Base-by-base conservation (phyloP, 192 early-diverging fungal genomes). In the Mortierella alpina region DNA sequence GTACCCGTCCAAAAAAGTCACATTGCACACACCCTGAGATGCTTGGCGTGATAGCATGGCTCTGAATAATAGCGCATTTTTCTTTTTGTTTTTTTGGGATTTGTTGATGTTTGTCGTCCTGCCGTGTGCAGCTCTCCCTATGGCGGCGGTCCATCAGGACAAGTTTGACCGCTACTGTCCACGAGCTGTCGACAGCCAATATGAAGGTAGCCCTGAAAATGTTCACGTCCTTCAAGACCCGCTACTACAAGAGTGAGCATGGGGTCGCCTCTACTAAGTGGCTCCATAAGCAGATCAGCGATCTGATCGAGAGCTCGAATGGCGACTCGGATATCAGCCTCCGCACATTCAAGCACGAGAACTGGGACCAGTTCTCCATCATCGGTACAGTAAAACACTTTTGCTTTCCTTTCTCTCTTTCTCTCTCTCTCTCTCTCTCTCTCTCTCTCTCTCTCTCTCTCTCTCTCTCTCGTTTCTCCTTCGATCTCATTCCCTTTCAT, bases 181-280 rank as follows among this genome's bases (percentile, higher is more conserved):
- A 52, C 20, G 69, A 77, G 23, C 86, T 98, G 60, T 91, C 89
- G 8, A 90, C 91, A 12, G 68, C 85, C 44, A 71, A 86, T 64
- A 94, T 97, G 87, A 83, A 90, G 50, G 68, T 86, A 18, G 90
- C 90, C 50, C 78, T 99, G 72, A 88, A 83, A 52, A 85, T 83
- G 13, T 95, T 98, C 69, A 95, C 95, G 6, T 83, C 77, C 31
- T 97, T 99, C 89, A 84, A 88, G 48, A 99, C 90, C 67, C 91
- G 97, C 13, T 98, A 98, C 84, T 99, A 95, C 86, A 93, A 93
- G 68, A 90, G 90, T 49, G 68, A 89, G 55, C 85, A 85, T 48
- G 93, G 93, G 5, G 84, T 75, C 40, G 66, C 90, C 61, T 93
- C 93, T 22, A 89, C 89, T 31, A 63, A 88, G 60, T 95, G 92